Base-by-base conservation (phyloP, 805 yeast species). In the Barnettozyma siamensis region DNA sequence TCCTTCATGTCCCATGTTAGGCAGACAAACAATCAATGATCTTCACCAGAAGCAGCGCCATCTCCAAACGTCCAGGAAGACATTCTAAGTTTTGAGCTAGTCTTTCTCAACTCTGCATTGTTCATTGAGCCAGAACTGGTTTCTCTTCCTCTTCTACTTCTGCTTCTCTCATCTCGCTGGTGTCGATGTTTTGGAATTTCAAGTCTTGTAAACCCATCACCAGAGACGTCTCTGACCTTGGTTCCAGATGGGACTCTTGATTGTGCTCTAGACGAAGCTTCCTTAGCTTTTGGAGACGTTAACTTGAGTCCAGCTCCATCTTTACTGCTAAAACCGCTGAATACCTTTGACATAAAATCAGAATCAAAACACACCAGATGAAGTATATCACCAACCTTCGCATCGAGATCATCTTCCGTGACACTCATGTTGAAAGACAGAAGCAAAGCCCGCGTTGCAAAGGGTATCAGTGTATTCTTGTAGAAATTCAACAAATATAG, bases 401-500 rank as follows among this genome's bases (percentile, higher is more conserved):
- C 10, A 26, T 45, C 48, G 9, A 38, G 7, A 9, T 42, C 45
- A 11, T 32, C 29, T 16, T 32, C 41, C 2, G 29, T 18, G 13
- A 45, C 27, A 2, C 18, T 30, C 7, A 39, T 11, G 12, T 38
- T 44, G 10, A 41, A 16, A 10, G 37, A 5, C n/a, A n/a, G 19
- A 26, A 35, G n/a, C 2, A 41, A 13, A 9, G 40, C 31, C 17
- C 8, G 23, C 10, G 45, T 15, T 5, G 33, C 11, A 15, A 42
- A 38, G 4, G 41, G 41, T 10, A 42, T 16, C 7, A 45, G 18
- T 4, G 35, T 45, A 16, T 13, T 11, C 3, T 39, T 33, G 35
- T 52, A 52, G 15, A 46, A 38, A n/a, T 33, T 27, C 13, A 51
- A 27, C 30, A 48, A 16, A 15, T 40, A 48, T 1, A 3, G 9